Evolutionary conservation across 768 basidiomycete genomes (phyloP).

Genomic region (Kwoniella dendrophila): DNA sequence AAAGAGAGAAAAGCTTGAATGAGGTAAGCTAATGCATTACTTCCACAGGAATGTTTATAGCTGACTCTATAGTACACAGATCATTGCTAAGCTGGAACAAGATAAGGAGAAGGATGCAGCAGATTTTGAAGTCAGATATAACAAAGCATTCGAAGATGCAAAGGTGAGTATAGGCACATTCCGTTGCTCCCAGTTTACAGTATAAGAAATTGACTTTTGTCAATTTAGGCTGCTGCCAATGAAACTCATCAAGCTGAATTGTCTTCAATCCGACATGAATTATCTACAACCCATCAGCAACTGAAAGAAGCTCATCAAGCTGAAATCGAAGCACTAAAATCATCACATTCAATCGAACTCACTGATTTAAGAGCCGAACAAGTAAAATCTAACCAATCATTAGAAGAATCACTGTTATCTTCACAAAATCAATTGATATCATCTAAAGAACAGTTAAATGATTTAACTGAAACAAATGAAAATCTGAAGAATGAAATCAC

Average conservation of each 20-base stretch:
- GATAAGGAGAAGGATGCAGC: slow-evolving; percentile 10
- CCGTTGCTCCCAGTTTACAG: no score
- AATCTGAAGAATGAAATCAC: slow-evolving; percentile 19
- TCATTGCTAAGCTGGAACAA: slow-evolving; percentile 19
- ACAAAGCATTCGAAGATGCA: slow-evolving; percentile 21
- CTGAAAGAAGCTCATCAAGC: slow-evolving; percentile 28
- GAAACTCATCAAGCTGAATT: slow-evolving; percentile 34
- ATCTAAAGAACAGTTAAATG: slow-evolving; percentile 7
- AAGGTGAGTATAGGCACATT: slow-evolving; percentile 19
- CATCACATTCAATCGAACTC: slow-evolving; percentile 28
- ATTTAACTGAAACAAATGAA: slow-evolving; percentile 7
- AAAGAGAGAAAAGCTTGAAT: slow-evolving; percentile 12
- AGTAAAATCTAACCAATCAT: not conserved
- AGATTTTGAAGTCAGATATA: slow-evolving; percentile 18
- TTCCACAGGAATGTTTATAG: not conserved
- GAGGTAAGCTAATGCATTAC: slow-evolving; percentile 17
- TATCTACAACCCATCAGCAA: slow-evolving; percentile 29
- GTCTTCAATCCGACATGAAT: slow-evolving; percentile 28
- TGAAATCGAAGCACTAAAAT: slow-evolving; percentile 30
- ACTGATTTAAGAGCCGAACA: slow-evolving; percentile 25
- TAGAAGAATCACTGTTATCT: slow-evolving; percentile 4
- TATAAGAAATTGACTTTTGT: not conserved
- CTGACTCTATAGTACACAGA: slow-evolving; percentile 10
- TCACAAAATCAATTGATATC: slow-evolving; percentile 4
- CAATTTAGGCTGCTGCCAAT: slow-evolving; percentile 19